phyloP scores from a whole-genome alignment of 2,329 filamentous ascomycete species.

The Cladophialophora immunda region DNA sequence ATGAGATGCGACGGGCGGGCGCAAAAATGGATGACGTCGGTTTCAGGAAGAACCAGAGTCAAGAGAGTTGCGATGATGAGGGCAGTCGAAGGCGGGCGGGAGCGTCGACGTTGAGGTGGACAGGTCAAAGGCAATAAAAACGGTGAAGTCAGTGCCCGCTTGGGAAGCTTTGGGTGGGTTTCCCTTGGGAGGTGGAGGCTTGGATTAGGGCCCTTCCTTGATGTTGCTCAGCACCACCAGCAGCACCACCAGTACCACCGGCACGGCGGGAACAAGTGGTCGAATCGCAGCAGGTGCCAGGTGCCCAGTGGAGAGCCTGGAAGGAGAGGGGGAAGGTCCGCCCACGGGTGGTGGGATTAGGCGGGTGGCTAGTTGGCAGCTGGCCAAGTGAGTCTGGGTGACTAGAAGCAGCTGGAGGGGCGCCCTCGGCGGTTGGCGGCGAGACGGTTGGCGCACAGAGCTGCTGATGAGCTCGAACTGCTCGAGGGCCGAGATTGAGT shows the following conservation, averaged over 20 bases:
- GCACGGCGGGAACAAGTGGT: constrained; percentile 27
- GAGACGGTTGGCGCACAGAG: constrained; percentile 1
- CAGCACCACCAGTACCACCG: constrained; percentile 35
- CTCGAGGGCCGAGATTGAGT: constrained; percentile 22
- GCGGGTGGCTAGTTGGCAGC: constrained; percentile 13
- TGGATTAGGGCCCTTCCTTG: constrained; percentile 2
- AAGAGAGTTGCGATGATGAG: constrained; percentile 16
- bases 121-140: constrained; percentile 9
- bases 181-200: neutral
- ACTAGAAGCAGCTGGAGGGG: neutral
- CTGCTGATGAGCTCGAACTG: constrained; percentile 10
- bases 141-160: constrained; percentile 12
- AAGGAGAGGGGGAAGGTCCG: constrained; percentile 2
- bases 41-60: constrained; percentile 24
- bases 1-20: constrained; percentile 28
- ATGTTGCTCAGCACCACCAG: constrained; percentile 32
- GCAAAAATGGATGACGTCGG: constrained; percentile 37
- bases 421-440: constrained; percentile 1
- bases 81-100: constrained; percentile 16
- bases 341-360: constrained; percentile 1
- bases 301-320: constrained; percentile 10
- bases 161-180: constrained; percentile 5
- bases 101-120: constrained; percentile 23
- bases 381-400: constrained; percentile 4
- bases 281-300: constrained; percentile 4